These are phyloP conservation scores for Pythium rishiriense DNA, from an alignment of 352 stramenopile species.

Conservation along the genomic window DNA sequence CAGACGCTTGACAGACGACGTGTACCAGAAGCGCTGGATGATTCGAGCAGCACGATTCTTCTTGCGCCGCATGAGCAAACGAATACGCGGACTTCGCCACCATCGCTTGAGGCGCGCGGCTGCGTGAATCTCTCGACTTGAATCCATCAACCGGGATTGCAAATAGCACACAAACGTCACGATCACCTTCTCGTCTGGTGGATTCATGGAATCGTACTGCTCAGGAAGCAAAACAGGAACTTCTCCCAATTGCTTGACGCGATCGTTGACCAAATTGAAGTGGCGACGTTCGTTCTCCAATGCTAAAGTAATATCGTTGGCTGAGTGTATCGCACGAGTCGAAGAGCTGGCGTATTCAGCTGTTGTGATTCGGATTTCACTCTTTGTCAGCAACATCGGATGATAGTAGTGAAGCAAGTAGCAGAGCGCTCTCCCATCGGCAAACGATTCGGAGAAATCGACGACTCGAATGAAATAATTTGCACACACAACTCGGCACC, in stretches of 20 bases:
- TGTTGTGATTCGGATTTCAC: slow-evolving; percentile 57
- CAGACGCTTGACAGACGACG: slow-evolving; percentile 69
- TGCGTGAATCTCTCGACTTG: slow-evolving; percentile 91
- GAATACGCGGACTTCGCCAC: slow-evolving; percentile 64
- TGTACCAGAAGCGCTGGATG: slow-evolving; percentile 83
- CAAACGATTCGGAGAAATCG: slow-evolving; percentile 94
- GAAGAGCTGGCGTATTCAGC: slow-evolving; percentile 26
- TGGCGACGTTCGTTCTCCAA: slow-evolving; percentile 83
- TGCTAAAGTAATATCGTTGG: slow-evolving; percentile 19
- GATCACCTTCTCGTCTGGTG: slow-evolving; percentile 93
- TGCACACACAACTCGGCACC: slow-evolving; percentile 92
- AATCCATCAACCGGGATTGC: slow-evolving; percentile 93
- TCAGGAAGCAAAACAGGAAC: slow-evolving; percentile 89
- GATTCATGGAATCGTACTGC: slow-evolving; percentile 86
- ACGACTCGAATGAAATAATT: slow-evolving; percentile 85
- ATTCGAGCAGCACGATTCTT: slow-evolving; percentile 54
- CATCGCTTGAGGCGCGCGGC: slow-evolving; percentile 85
- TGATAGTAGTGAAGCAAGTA: slow-evolving; percentile 97
- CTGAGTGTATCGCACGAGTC: slow-evolving; percentile 27
- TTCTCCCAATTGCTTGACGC: slow-evolving; percentile 90
- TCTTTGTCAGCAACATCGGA: slow-evolving; percentile 83
- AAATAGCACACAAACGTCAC: slow-evolving; percentile 94
- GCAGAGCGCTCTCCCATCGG: slow-evolving; percentile 91
- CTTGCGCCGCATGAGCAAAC: slow-evolving; percentile 53
- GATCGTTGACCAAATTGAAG: slow-evolving; percentile 85